Conservation (phyloP, 2,329 filamentous ascomycete genomes). For the Ilyonectria robusta region DNA sequence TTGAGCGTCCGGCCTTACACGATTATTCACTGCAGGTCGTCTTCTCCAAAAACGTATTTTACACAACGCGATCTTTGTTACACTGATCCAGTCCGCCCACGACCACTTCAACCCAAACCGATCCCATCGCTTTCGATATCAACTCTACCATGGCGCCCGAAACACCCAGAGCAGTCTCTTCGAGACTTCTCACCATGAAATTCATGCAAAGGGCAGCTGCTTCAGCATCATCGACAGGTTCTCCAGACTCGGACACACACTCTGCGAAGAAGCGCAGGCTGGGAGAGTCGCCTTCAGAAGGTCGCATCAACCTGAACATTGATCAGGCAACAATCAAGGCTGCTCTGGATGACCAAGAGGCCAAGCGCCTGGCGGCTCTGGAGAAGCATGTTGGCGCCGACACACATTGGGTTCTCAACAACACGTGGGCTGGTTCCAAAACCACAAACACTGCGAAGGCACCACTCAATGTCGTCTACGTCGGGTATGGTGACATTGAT, state of each 20-base stretch:
- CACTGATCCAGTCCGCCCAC: background rate
- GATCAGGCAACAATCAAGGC: constrained; percentile 74
- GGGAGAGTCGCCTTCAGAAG: constrained; percentile 55
- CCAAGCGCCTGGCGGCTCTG: constrained; percentile 72
- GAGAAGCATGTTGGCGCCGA: constrained; percentile 77
- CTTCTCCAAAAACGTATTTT: background rate
- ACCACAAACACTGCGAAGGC: constrained; percentile 52
- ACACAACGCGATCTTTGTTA: background rate
- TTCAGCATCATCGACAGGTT: constrained; percentile 63
- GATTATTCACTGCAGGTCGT: background rate
- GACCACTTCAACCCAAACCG: background rate
- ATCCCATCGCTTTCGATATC: background rate
- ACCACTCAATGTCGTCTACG: constrained; percentile 71
- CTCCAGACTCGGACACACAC: constrained; percentile 64
- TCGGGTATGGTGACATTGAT: constrained; percentile 67
- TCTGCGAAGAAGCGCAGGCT: constrained; percentile 75
- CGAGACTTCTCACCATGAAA: constrained; percentile 92
- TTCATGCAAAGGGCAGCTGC: constrained; percentile 94
- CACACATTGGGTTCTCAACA: constrained; percentile 81
- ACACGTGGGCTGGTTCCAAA: constrained; percentile 49
- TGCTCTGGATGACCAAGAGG: constrained; percentile 77
- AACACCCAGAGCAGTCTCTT: constrained; percentile 81
- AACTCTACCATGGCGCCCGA: constrained; percentile 60
- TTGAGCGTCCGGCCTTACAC: background rate
- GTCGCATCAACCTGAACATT: constrained; percentile 55